Evolutionary conservation across 441 rosid species (phyloP), one percentile per base, ranked within the genome.

Genomic region (Raphanus hybrid): DNA sequence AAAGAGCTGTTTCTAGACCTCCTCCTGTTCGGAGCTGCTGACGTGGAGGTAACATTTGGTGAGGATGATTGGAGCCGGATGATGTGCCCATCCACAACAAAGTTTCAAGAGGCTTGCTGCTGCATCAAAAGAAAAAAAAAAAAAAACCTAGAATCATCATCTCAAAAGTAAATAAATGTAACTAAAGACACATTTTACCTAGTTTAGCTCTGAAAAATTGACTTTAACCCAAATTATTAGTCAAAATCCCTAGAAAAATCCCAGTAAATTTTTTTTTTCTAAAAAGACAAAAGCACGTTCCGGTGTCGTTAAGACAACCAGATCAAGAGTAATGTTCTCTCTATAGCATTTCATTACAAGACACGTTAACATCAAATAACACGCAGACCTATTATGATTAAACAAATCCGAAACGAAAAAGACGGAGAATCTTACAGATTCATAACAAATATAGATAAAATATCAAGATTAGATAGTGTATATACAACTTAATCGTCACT

Each of bases 11-110:
- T 41, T 65, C 69, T 3, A 69, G 58, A 5, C 63, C 74, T 29
- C 61, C 78, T 43, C 61, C 78, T 8, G n/a, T 67, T 7, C 78
- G 69, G 14, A 65, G 69, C 29, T 65, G 69, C 54, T 65, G 69
- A 41, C 69, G 69, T 41, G 69, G 69, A 65, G 69, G 69, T 12
- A 65, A 23, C 69, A 65, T 65, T 15, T 65, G 69, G 35, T 65
- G 69, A 20, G 69, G 69, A 23, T 65, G 69, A 6, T 65, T 65
- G 55, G 69, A 65, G 5, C 69, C 69, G 6, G 69, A 65, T 12
- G 69, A 65, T 65, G 69, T 65, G 55, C 69, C 69, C 69, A 65
- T 65, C 34, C 5, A 57, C 5, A 57, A 74, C 71, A 2, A 23
- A 57, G 75, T 54, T 48, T 11, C 14, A 1, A 60, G n/a, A 32